Conservation (phyloP, 2,329 filamentous ascomycete genomes). For the Talaromyces amestolkiae region DNA sequence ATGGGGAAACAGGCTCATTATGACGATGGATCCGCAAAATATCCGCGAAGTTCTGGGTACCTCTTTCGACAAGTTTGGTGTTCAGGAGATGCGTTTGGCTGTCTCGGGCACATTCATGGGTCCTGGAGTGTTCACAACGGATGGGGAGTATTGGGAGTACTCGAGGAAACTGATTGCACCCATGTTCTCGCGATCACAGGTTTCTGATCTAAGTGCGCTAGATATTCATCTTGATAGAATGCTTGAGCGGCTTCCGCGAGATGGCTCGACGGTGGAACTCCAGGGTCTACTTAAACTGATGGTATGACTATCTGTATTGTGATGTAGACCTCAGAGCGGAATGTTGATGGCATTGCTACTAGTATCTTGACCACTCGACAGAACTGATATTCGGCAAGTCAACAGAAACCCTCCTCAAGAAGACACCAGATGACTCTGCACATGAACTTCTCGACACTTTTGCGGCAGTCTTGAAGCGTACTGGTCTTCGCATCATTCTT, state of each 20-base stretch:
- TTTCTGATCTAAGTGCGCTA: neutral
- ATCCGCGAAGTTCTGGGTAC: slow-evolving; percentile 10
- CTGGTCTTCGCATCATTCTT: slow-evolving; percentile 8
- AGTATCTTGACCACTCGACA: slow-evolving; percentile 11
- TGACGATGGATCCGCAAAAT: slow-evolving; percentile 9
- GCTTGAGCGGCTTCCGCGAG: slow-evolving; percentile 4
- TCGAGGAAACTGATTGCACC: slow-evolving; percentile 8
- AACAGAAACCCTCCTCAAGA: slow-evolving; percentile 8
- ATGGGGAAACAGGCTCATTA: neutral
- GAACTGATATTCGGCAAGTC: slow-evolving; percentile 9
- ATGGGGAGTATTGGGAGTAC: slow-evolving; percentile 65
- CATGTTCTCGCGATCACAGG: neutral
- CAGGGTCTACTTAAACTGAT: slow-evolving; percentile 8
- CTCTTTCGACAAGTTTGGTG: slow-evolving; percentile 12
- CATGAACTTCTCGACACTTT: slow-evolving; percentile 9
- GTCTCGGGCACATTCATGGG: slow-evolving; percentile 38
- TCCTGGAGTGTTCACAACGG: slow-evolving; percentile 62
- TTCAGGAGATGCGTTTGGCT: slow-evolving; percentile 2
- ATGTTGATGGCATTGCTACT: neutral
- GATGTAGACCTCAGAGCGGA: neutral
- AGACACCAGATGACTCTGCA: neutral
- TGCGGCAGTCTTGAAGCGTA: neutral
- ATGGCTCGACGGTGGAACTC: slow-evolving; percentile 11
- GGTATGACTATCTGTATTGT: neutral
- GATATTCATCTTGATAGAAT: slow-evolving; percentile 10